Percentiles rank a stretch among this genome's conserved stretches.
Conservation (phyloP, 2,329 filamentous ascomycete species). For the Tolypocladium amazonense region DNA sequence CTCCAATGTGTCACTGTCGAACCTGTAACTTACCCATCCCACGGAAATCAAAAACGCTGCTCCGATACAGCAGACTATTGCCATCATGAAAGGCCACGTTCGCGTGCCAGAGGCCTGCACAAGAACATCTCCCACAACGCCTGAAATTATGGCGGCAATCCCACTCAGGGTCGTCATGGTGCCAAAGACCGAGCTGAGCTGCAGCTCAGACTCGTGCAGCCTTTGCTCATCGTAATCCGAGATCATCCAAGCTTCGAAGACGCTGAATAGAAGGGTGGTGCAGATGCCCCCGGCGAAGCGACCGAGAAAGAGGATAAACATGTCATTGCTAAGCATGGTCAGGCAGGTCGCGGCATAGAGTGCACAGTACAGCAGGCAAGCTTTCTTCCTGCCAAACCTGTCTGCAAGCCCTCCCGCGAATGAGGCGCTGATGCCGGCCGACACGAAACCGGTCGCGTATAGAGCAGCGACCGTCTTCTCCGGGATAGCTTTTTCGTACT, state of each 20-base stretch:
- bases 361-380: background rate
- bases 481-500: background rate
- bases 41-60: background rate
- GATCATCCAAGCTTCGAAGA: background rate
- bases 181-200: background rate
- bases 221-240: background rate
- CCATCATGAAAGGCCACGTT: background rate
- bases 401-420: background rate
- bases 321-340: background rate
- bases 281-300: background rate
- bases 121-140: background rate
- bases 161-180: background rate
- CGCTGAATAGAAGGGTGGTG: background rate
- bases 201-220: background rate
- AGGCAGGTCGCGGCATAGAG: background rate
- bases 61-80: background rate
- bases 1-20: background rate
- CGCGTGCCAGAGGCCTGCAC: background rate
- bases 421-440: background rate
- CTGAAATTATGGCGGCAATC: background rate
- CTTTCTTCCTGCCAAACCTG: background rate
- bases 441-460: background rate
- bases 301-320: background rate
- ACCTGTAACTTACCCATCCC: background rate
- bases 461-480: background rate